Evolutionary conservation across 2,329 filamentous ascomycete genomes (phyloP).

Genomic region (Epichloe gansuensis): DNA sequence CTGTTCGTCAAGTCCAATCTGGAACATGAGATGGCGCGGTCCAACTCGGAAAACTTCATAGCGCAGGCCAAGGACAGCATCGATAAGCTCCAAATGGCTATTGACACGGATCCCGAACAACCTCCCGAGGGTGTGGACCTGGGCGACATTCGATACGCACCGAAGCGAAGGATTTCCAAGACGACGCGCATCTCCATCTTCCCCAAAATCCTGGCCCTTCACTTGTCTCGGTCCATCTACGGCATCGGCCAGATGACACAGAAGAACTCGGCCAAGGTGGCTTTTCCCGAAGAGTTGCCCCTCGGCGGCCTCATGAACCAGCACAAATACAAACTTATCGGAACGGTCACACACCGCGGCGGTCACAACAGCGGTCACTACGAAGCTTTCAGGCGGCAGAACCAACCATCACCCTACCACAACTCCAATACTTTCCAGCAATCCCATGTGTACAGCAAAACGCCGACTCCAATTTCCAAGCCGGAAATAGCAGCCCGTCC

Average conservation of each 20-base stretch:
- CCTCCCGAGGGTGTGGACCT: conserved; percentile 59
- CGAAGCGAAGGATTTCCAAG: conserved; percentile 72
- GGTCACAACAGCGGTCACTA: conserved; percentile 96
- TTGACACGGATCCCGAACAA: conserved; percentile 71
- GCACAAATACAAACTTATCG: conserved; percentile 71
- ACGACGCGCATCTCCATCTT: conserved; percentile 79
- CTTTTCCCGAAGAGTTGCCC: conserved; percentile 77
- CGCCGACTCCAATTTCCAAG: conserved; percentile 40
- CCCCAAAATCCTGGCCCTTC: conserved; percentile 80
- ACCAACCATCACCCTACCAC: conserved; percentile 63
- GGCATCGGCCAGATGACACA: conserved; percentile 62
- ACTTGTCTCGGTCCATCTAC: conserved; percentile 88
- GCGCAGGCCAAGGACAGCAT: conserved; percentile 44
- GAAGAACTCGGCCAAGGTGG: conserved; percentile 90
- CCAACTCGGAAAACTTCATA: conserved; percentile 39
- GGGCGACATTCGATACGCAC: conserved; percentile 61
- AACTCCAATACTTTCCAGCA: conserved; percentile 69
- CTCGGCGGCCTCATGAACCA: conserved; percentile 68
- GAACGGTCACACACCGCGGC: conserved; percentile 85
- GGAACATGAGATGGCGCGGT: conserved; percentile 43
- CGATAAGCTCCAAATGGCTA: conserved; percentile 50
- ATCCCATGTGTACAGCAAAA: conserved; percentile 58
- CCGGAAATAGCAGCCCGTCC: conserved; percentile 28
- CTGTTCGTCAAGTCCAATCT: conserved; percentile 59
- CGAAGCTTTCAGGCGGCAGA: conserved; percentile 86